These are phyloP conservation scores for Penicillium sp. DNA, from an alignment of 2,329 filamentous ascomycete genomes.

Conservation along the genomic window DNA sequence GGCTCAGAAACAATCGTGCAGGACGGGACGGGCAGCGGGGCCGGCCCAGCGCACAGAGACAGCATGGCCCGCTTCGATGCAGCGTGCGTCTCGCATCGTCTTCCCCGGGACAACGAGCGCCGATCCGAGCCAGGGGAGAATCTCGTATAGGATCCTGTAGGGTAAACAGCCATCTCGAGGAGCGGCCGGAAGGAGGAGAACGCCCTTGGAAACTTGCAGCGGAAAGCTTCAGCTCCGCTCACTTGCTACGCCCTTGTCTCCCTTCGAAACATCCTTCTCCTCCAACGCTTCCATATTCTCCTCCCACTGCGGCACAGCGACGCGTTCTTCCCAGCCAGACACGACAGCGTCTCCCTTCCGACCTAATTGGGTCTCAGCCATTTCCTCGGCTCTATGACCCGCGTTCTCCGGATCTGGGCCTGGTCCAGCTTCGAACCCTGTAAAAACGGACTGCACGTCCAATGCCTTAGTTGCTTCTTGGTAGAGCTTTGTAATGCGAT, in stretches of 20 bases:
- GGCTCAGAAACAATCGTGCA: constrained; percentile 10
- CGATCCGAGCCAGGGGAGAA: constrained; percentile 3
- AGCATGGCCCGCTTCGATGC: constrained; percentile 12
- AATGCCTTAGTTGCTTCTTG: constrained; percentile 62
- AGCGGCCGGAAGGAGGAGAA: not conserved
- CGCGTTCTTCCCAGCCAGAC: constrained; percentile 36
- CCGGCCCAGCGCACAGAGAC: constrained; percentile 7
- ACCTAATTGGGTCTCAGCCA: constrained; percentile 33
- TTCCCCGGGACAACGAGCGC: constrained; percentile 6
- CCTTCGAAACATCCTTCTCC: constrained; percentile 29
- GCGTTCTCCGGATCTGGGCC: constrained; percentile 14
- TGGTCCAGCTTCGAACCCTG: constrained; percentile 41
- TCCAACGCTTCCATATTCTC: constrained; percentile 44
- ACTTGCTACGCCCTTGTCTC: constrained; percentile 10
- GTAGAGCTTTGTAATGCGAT: constrained; percentile 38
- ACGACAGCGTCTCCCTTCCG: constrained; percentile 36
- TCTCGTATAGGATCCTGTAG: not conserved
- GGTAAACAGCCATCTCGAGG: not conserved
- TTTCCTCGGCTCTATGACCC: constrained; percentile 16
- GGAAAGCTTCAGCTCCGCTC: constrained; percentile 28
- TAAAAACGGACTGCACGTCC: constrained; percentile 66
- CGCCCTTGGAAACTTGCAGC: not conserved
- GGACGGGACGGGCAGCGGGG: constrained; percentile 13
- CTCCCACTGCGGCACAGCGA: constrained; percentile 42
- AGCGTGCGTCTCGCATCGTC: constrained; percentile 1